Evolutionary conservation across 2,329 filamentous ascomycete species (phyloP).

Genomic region (Laburnicola sp.): DNA sequence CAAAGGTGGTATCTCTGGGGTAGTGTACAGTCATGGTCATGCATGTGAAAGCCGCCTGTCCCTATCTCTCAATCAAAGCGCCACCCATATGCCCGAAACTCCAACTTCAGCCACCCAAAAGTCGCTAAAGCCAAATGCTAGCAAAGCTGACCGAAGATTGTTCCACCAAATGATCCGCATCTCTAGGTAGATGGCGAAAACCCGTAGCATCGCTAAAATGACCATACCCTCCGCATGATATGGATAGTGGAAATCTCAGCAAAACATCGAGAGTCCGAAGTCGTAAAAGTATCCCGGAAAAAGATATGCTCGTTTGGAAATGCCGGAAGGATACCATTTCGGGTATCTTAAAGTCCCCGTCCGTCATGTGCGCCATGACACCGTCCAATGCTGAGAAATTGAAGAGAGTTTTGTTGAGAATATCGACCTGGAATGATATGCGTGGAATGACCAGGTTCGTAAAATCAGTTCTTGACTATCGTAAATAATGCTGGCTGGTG

Average conservation of each 20-base stretch:
- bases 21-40: constrained; percentile 20
- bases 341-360: neutral
- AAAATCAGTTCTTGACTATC: neutral
- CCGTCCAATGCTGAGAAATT: constrained; percentile 11
- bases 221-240: neutral
- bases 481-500: too few relatives aligned
- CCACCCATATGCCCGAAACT: constrained; percentile 10
- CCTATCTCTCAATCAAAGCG: neutral
- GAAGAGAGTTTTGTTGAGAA: constrained; percentile 2
- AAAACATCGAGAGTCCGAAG: neutral
- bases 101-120: constrained; percentile 11
- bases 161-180: constrained; percentile 11
- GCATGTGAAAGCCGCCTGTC: constrained; percentile 5
- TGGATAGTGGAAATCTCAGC: too few relatives aligned
- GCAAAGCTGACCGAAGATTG: constrained; percentile 5
- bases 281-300: constrained; percentile 2
- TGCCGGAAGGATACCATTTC: neutral
- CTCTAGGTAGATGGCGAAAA: constrained; percentile 36
- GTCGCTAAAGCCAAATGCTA: constrained; percentile 17
- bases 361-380: constrained; percentile 4
- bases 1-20: constrained; percentile 5
- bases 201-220: neutral
- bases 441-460: neutral
- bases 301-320: constrained; percentile 2
- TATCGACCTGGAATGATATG: neutral